These are phyloP conservation scores for Plenodomus tracheiphilus DNA, from an alignment of 2,329 filamentous ascomycete species.

Conservation along the genomic window DNA sequence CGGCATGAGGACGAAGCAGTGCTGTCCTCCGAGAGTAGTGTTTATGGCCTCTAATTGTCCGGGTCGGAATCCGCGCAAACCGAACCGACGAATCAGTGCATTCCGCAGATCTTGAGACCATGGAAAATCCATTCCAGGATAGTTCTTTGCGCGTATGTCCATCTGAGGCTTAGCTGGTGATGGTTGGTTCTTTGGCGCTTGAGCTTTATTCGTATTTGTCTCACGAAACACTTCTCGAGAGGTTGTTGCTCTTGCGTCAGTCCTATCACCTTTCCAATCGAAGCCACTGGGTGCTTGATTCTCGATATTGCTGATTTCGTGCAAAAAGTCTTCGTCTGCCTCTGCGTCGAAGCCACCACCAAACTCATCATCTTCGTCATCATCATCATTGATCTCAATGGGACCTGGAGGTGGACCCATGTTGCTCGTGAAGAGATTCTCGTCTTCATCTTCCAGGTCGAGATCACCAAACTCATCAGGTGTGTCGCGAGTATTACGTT, in stretches of 20 bases:
- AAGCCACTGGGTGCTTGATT: conserved; percentile 34
- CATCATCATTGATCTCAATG: conserved; percentile 14
- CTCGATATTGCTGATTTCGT: conserved; percentile 50
- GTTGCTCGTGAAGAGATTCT: conserved; percentile 13
- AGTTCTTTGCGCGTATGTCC: conserved; percentile 32
- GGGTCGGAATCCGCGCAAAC: conserved; percentile 81
- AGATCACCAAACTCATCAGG: conserved; percentile 29
- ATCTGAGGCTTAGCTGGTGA: conserved; percentile 36
- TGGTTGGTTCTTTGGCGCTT: conserved; percentile 15
- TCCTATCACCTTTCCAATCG: conserved; percentile 35
- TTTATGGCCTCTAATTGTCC: conserved; percentile 97
- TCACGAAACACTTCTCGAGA: conserved; percentile 37
- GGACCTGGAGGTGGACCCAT: conserved; percentile 14
- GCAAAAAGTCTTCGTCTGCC: conserved; percentile 42
- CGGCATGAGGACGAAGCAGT: conserved; percentile 96
- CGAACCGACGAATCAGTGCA: conserved; percentile 81
- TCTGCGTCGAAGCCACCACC: conserved; percentile 35
- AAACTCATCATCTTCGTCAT: conserved; percentile 7
- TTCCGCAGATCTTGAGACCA: conserved; percentile 87
- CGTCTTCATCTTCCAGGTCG: conserved; percentile 30
- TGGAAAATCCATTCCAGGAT: conserved; percentile 52
- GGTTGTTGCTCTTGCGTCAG: neutral
- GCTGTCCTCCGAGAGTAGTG: conserved; percentile 81
- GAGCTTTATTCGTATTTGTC: conserved; percentile 24
- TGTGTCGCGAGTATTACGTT: conserved; percentile 3